phyloP scores from a whole-genome alignment of 2,329 filamentous ascomycete species.

The Metarhizium guizhouense region DNA sequence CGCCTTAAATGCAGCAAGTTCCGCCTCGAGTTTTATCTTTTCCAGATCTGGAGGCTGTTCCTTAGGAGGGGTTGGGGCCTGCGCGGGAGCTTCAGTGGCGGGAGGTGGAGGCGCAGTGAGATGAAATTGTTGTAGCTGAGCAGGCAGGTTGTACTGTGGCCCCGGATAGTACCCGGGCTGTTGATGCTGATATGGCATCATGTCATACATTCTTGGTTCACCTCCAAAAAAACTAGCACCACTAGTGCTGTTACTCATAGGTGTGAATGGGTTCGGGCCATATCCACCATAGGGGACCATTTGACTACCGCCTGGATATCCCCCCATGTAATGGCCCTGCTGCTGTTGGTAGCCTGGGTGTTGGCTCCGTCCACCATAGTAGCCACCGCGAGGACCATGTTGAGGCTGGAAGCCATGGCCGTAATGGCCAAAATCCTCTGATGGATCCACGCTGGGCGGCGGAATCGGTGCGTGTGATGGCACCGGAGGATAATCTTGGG shows the following conservation, averaged over 20 bases:
- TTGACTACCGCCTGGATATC: constrained; percentile 28
- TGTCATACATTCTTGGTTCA: constrained; percentile 34
- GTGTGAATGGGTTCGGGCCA: constrained; percentile 33
- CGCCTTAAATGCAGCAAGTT: constrained; percentile 42
- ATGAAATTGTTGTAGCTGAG: constrained; percentile 29
- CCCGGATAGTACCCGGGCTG: constrained; percentile 15
- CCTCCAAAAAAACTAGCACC: constrained; percentile 32
- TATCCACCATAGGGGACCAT: constrained; percentile 39
- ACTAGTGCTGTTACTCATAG: constrained; percentile 28
- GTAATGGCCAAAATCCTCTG: constrained; percentile 47
- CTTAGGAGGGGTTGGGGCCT: constrained; percentile 24
- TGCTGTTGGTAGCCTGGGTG: constrained; percentile 35
- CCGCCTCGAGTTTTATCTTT: constrained; percentile 51
- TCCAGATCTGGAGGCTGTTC: constrained; percentile 41
- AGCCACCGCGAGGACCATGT: constrained; percentile 18
- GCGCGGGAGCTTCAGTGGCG: constrained; percentile 28
- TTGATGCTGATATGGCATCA: constrained; percentile 43
- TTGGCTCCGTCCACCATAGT: constrained; percentile 18
- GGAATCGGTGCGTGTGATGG: constrained; percentile 31
- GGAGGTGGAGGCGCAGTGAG: constrained; percentile 27
- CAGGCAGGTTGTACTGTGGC: constrained; percentile 9
- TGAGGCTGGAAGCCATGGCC: constrained; percentile 11
- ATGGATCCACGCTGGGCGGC: constrained; percentile 55
- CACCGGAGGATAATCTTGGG: constrained; percentile 30
- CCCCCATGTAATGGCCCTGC: constrained; percentile 33